Base-by-base conservation (phyloP, 495 filamentous ascomycete species). In the Bacidia gigantensis region DNA sequence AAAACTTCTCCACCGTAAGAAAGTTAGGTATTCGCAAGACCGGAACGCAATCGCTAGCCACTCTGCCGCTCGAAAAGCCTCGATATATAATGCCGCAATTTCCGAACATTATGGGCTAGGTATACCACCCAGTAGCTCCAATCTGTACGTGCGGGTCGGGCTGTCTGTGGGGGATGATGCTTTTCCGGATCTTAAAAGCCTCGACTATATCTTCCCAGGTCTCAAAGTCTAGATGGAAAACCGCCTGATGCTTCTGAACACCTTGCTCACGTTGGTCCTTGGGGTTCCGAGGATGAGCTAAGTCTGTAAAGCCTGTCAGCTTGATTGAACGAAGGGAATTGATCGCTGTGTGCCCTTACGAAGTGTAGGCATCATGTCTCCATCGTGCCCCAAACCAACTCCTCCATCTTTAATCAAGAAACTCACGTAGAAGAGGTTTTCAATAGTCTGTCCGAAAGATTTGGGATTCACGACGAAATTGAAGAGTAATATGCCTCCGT, bases 351-450 rank as follows among this genome's bases (percentile, higher is more conserved):
- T 56, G 17, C 53, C 67, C 84, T 69, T 74, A 94, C 89, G 69
- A 32, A 96, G 63, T 18, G 82, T 77, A 29, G 88, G 87, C 20
- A 92, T 63, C 1, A 71, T 72, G 18, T 82, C 62, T 10, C 76
- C 69, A 64, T 90, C 84, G 40, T 73, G 71, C 0, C 69, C 65
- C 20, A 95, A 69, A 26, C 77, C 82, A 11, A 84, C 75, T 50
- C 69, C 76, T 5, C 90, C 89, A 64, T 99, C 93, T 49, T 82
- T 79, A 51, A 96, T 87, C 51, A 99, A 67, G 65, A 99, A 99
- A 63, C 85, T 90, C 53, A 95, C 74, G 61, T 96, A 96, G 67
- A 99, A 99, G 58, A 99, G 67, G 64, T 99, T 99, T 65, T 99
- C 92, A 2, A 97, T 79, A 1, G 87, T 96, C 67, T 99, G 93